Evolutionary conservation across 2,329 filamentous ascomycete species (phyloP).

Genomic region (Berkeleyomyces rouxiae): DNA sequence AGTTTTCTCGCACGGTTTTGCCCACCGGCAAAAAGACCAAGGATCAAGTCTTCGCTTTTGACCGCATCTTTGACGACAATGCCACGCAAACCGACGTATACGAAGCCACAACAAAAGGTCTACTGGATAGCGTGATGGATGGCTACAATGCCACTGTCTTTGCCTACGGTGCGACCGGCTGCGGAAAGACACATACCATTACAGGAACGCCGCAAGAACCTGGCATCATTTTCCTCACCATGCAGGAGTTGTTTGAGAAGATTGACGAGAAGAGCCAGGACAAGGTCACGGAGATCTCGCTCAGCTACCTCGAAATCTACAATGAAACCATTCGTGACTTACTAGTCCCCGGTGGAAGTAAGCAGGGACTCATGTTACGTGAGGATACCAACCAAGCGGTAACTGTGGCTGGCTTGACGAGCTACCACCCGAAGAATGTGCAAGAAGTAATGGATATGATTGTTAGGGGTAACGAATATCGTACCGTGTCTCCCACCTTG

Average conservation of each 20-base stretch:
- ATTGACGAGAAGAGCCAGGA: conserved; percentile 74
- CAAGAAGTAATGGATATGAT: conserved; percentile 99
- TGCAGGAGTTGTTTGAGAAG: conserved; percentile 97
- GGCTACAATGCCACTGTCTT: conserved; percentile 99
- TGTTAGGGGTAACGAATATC: conserved; percentile 79
- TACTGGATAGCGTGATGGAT: conserved; percentile 91
- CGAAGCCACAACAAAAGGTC: conserved; percentile 71
- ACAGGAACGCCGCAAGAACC: conserved; percentile 81
- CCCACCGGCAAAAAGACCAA: conserved; percentile 82
- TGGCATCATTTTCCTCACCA: conserved; percentile 95
- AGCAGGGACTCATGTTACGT: conserved; percentile 73
- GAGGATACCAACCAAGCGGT: conserved; percentile 91
- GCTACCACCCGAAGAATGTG: conserved; percentile 78
- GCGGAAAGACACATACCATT: conserved; percentile 97
- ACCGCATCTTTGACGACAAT: conserved; percentile 92
- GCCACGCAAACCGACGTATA: conserved; percentile 86
- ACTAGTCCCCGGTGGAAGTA: conserved; percentile 68
- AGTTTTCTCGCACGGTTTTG: conserved; percentile 67
- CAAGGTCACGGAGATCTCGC: conserved; percentile 74
- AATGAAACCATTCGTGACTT: conserved; percentile 97
- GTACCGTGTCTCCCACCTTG: conserved; percentile 91
- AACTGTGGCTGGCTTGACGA: conserved; percentile 77
- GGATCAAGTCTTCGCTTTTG: conserved; percentile 94
- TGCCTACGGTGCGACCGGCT: conserved; percentile 92
- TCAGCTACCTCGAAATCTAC: conserved; percentile 96